phyloP scores from a whole-genome alignment of 768 basidiomycete species.

The Suillus occidentalis region DNA sequence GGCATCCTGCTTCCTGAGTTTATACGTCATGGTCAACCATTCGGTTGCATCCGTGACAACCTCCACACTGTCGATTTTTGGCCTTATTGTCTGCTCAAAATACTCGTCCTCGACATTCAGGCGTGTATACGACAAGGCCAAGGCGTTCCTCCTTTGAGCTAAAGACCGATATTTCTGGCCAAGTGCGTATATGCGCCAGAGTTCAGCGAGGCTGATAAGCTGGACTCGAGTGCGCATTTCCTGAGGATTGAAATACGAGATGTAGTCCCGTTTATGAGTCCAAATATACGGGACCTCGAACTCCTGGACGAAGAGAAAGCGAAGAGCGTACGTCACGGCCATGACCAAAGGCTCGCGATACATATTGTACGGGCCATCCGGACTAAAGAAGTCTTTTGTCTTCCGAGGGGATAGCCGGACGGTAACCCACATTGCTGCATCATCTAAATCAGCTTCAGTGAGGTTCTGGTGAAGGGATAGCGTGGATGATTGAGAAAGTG shows the following conservation, averaged over 20 bases:
- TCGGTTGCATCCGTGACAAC: constrained; percentile 88
- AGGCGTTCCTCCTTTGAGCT: constrained; percentile 64
- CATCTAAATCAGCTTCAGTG: constrained; percentile 70
- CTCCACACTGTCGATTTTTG: constrained; percentile 78
- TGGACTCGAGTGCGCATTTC: constrained; percentile 64
- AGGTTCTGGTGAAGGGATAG: constrained; percentile 62
- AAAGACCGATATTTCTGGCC: constrained; percentile 91
- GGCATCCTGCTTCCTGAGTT: constrained; percentile 64
- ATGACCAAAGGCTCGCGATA: constrained; percentile 69
- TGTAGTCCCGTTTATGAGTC: constrained; percentile 90
- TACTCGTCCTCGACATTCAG: constrained; percentile 72
- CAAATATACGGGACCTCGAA: constrained; percentile 96
- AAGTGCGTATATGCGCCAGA: constrained; percentile 90
- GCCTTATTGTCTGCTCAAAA: constrained; percentile 67
- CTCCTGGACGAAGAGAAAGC: constrained; percentile 82
- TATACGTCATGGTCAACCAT: constrained; percentile 87
- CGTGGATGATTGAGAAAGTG: constrained; percentile 67
- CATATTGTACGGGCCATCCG: constrained; percentile 56
- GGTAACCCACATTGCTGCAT: constrained; percentile 88
- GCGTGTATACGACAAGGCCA: constrained; percentile 65
- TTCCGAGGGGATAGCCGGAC: constrained; percentile 72
- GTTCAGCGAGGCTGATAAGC: constrained; percentile 73
- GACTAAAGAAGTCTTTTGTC: constrained; percentile 70
- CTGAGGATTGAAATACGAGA: constrained; percentile 74
- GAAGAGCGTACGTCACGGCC: constrained; percentile 77